Evolutionary conservation across 78 protist species (phyloP).

Genomic region (Trichosphaerium sp.): DNA sequence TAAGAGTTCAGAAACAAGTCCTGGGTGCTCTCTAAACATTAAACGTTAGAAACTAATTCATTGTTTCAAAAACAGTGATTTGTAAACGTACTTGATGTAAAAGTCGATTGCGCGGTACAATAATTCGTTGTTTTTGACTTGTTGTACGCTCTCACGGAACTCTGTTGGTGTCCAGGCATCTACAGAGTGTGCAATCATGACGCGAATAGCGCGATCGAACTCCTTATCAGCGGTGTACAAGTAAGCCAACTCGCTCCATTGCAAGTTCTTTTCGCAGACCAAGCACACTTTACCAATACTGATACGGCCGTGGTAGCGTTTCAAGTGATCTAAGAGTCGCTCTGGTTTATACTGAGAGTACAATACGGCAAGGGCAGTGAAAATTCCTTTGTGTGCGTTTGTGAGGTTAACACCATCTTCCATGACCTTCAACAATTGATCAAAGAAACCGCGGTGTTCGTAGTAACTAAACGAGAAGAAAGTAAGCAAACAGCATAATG

Average conservation of each 20-base stretch:
- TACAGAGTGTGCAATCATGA: conserved; percentile 90
- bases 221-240: conserved; percentile 91
- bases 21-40: conserved; percentile 60
- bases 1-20: conserved; percentile 79
- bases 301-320: conserved; percentile 68
- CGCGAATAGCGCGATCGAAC: conserved; percentile 86
- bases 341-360: conserved; percentile 87
- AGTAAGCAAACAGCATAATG: neutral
- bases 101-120: conserved; percentile 80
- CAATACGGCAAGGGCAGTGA: conserved; percentile 95
- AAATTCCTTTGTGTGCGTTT: conserved; percentile 96
- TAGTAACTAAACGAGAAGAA: conserved; percentile 47
- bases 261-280: conserved; percentile 77
- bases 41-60: conserved; percentile 9
- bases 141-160: conserved; percentile 83
- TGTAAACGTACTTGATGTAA: conserved; percentile 72
- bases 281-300: conserved; percentile 85
- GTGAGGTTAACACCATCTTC: conserved; percentile 85
- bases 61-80: conserved; percentile 37
- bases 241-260: conserved; percentile 89
- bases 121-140: conserved; percentile 68
- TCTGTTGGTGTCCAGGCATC: conserved; percentile 88
- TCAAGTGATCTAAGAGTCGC: conserved; percentile 96
- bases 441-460: conserved; percentile 84
- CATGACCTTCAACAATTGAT: conserved; percentile 75